These are phyloP conservation scores for Daldinia sp. DNA, from an alignment of 2,329 filamentous ascomycete genomes.

Conservation along the genomic window DNA sequence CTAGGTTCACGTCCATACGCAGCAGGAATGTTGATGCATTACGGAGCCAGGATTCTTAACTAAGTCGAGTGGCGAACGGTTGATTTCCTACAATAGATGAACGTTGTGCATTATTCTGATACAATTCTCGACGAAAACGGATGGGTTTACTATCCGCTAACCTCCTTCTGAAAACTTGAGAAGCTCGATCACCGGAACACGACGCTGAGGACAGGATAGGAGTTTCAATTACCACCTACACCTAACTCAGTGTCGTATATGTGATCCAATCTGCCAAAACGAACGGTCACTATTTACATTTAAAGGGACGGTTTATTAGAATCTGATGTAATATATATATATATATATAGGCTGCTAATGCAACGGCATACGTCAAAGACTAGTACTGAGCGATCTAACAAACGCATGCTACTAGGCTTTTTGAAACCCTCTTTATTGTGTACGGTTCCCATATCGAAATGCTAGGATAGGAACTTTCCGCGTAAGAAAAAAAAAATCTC, in stretches of 20 bases:
- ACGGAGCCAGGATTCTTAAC: conserved; percentile 4
- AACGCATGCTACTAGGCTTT: conserved; percentile 2
- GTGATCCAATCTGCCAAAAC: neutral
- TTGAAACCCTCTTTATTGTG: conserved; percentile 1
- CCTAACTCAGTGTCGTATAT: conserved; percentile 10
- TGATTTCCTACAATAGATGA: neutral
- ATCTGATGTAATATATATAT: neutral
- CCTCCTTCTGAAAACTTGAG: conserved; percentile 4
- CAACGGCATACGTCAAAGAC: neutral
- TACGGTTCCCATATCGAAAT: conserved; percentile 11
- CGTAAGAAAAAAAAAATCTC: conserved; percentile 10
- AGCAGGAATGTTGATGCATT: conserved; percentile 1
- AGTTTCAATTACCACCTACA: conserved; percentile 6
- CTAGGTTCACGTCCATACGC: conserved; percentile 3
- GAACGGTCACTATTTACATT: neutral
- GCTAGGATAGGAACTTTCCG: conserved; percentile 21
- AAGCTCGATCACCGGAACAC: conserved; percentile 3
- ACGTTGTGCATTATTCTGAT: conserved; percentile 9
- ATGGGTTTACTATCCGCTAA: conserved; percentile 3
- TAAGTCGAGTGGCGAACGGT: neutral
- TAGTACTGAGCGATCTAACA: neutral
- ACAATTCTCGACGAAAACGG: neutral
- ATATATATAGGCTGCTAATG: conserved; percentile 3
- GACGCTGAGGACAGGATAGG: neutral
- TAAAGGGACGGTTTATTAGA: neutral